Percentiles rank a stretch among this genome's conserved stretches.
Evolutionary conservation across 2,329 filamentous ascomycete genomes (phyloP).

Genomic region (Cladosporium sp.): DNA sequence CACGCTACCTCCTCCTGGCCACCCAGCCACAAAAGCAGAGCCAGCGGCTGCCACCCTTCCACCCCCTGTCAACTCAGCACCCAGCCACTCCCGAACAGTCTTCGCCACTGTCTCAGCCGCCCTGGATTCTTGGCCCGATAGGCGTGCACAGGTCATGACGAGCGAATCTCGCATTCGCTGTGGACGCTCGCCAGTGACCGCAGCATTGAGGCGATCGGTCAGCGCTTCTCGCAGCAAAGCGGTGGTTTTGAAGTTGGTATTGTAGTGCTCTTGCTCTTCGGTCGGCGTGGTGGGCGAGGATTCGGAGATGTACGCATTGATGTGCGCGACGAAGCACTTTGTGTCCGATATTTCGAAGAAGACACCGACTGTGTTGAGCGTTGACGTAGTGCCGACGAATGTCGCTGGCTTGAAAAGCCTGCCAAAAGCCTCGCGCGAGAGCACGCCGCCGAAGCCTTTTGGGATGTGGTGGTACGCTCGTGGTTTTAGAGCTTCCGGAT

Average conservation of each 20-base stretch:
- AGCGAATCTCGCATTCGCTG: constrained; percentile 1
- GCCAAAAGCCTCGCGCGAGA: neutral
- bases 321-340: constrained; percentile 12
- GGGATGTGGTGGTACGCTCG: constrained; percentile 1
- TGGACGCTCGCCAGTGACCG: neutral
- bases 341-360: constrained; percentile 8
- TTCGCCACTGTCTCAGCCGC: constrained; percentile 38
- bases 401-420: neutral
- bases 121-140: constrained; percentile 48
- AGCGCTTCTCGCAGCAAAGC: neutral
- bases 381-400: constrained; percentile 5
- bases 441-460: neutral
- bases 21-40: constrained; percentile 83
- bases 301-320: neutral
- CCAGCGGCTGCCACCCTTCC: constrained; percentile 42
- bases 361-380: constrained; percentile 9
- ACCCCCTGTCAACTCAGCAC: constrained; percentile 83
- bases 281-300: neutral
- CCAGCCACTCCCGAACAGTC: constrained; percentile 58
- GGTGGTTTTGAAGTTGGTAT: neutral
- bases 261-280: neutral
- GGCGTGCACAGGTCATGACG: neutral
- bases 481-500: neutral
- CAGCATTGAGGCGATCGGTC: neutral
- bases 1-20: constrained; percentile 74